phyloP scores from a whole-genome alignment of 2,329 filamentous ascomycete genomes.

The Penicillium nordicum region DNA sequence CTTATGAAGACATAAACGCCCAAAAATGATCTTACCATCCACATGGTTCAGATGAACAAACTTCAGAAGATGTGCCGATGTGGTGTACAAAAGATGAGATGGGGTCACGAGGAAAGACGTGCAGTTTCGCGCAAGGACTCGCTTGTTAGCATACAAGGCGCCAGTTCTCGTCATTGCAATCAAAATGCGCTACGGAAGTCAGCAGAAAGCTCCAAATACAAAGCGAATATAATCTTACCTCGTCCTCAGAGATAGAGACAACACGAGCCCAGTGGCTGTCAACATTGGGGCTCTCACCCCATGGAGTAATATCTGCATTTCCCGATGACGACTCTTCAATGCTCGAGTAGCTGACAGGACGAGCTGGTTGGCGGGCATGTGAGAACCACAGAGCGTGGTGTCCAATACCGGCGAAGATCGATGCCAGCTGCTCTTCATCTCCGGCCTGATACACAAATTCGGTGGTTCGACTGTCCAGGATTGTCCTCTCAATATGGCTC shows the following conservation, averaged over 20 bases:
- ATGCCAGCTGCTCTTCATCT: conserved; percentile 35
- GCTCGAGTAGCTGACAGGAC: conserved; percentile 32
- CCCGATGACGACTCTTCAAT: conserved; percentile 18
- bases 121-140: conserved; percentile 75
- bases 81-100: conserved; percentile 85
- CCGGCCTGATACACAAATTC: conserved; percentile 30
- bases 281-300: conserved; percentile 32
- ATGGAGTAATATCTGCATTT: conserved; percentile 21
- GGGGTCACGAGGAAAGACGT: conserved; percentile 84
- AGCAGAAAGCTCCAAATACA: conserved; percentile 5
- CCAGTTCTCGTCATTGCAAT: conserved; percentile 73
- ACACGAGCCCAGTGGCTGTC: conserved; percentile 41
- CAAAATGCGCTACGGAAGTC: conserved; percentile 42
- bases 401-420: conserved; percentile 37
- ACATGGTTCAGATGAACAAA: conserved; percentile 75
- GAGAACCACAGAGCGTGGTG: conserved; percentile 40
- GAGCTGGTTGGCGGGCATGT: conserved; percentile 24
- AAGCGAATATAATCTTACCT: conserved; percentile 29
- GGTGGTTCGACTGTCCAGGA: conserved; percentile 33
- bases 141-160: conserved; percentile 72
- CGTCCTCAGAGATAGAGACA: conserved; percentile 37
- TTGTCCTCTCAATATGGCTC: conserved; percentile 32
- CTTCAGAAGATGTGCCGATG: conserved; percentile 86
- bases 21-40: conserved; percentile 52
- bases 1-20: conserved; percentile 2